phyloP scores from a whole-genome alignment of 306 rosid genomes.

The Vicia villosa region DNA sequence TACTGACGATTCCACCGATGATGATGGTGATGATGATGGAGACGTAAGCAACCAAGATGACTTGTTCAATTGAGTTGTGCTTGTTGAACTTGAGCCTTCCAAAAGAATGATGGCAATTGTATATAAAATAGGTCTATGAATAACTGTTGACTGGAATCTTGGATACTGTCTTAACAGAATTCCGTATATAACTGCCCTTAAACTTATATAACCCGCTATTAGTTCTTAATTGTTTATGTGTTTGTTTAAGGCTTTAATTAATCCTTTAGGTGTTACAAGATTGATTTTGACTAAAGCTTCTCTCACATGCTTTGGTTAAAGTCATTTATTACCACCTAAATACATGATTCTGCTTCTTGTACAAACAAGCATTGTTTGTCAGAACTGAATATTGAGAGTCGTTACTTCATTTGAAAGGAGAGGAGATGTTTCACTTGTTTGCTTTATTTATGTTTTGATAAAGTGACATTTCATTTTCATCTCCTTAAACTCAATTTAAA shows the following conservation, averaged over 20 bases:
- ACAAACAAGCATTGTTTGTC: not conserved
- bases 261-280: too few relatives aligned
- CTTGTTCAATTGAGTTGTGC: conserved; percentile 49
- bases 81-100: conserved; percentile 3
- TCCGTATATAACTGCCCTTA: conserved; percentile 20
- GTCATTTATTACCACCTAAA: not conserved
- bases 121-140: conserved; percentile 43
- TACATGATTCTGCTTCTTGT: not conserved
- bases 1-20: conserved; percentile 52
- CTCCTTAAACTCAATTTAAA: too few relatives aligned
- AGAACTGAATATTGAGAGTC: not conserved
- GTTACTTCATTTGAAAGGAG: not conserved
- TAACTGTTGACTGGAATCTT: conserved; percentile 34
- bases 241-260: too few relatives aligned
- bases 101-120: conserved; percentile 49
- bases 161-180: conserved; percentile 26
- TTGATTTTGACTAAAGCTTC: too few relatives aligned
- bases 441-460: not conserved
- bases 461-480: not conserved
- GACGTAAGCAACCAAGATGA: conserved; percentile 58
- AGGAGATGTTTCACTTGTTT: not conserved
- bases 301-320: not conserved
- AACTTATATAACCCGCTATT: conserved; percentile 14
- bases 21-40: conserved; percentile 51
- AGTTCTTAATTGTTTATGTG: not conserved